These are phyloP conservation scores for Ogataea pilisensis DNA, from an alignment of 805 yeast genomes.

Conservation along the genomic window DNA sequence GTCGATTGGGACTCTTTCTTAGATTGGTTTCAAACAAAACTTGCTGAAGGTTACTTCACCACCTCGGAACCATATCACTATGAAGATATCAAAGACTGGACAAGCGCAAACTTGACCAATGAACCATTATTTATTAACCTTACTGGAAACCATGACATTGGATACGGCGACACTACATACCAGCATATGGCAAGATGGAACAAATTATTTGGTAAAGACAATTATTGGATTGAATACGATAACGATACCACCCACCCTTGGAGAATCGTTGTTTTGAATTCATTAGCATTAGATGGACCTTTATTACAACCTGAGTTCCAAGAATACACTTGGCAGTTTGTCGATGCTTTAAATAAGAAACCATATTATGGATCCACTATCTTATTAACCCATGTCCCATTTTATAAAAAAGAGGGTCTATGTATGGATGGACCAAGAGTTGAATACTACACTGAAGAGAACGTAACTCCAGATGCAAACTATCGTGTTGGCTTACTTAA, in stretches of 20 bases:
- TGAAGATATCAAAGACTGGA: conserved; percentile 67
- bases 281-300: conserved; percentile 86
- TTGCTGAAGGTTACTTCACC: conserved; percentile 30
- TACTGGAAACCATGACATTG: conserved; percentile 95
- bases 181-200: conserved; percentile 83
- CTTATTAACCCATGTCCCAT: conserved; percentile 83
- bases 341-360: conserved; percentile 51
- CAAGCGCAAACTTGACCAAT: conserved; percentile 32
- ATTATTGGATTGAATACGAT: conserved; percentile 73
- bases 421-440: conserved; percentile 85
- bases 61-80: conserved; percentile 40
- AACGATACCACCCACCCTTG: conserved; percentile 64
- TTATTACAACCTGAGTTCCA: conserved; percentile 70
- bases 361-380: conserved; percentile 76
- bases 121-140: conserved; percentile 75
- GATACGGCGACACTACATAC: conserved; percentile 93
- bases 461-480: conserved; percentile 49
- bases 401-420: conserved; percentile 74
- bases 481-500: conserved; percentile 68
- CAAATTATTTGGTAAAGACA: conserved; percentile 75
- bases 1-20: conserved; percentile 51
- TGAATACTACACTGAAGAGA: conserved; percentile 50
- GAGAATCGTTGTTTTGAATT: conserved; percentile 84
- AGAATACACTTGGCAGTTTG: conserved; percentile 66
- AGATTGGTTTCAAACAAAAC: conserved; percentile 28